A percentile compares a stretch with the other conserved stretches of the same genome.
Conservation (phyloP, 257 asterid genomes). For the Capsicum rhomboideum region DNA sequence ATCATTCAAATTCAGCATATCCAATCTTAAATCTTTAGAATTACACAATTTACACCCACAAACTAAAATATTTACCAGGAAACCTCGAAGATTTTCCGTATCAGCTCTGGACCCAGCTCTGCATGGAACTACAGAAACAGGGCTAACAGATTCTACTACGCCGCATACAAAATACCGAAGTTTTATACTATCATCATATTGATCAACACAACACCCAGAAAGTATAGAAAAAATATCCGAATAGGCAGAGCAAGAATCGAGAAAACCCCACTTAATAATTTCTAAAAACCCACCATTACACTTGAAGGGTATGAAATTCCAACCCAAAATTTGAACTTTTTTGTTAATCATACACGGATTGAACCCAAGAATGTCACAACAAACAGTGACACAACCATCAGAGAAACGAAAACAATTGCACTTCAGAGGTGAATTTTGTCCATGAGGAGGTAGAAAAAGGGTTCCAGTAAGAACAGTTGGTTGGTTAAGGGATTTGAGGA, state of each 20-base stretch:
- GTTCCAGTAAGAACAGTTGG: conserved; percentile 48
- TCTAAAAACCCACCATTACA: conserved; percentile 56
- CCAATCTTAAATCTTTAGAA: conserved; percentile 15
- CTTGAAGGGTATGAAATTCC: conserved; percentile 70
- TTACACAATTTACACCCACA: conserved; percentile 62
- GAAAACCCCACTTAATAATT: conserved; percentile 59
- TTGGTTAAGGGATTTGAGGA: conserved; percentile 47
- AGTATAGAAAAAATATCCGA: conserved; percentile 25
- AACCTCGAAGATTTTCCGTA: conserved; percentile 35
- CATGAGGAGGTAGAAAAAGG: conserved; percentile 40
- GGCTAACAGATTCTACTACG: conserved; percentile 53
- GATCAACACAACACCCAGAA: conserved; percentile 14
- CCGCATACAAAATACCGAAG: conserved; percentile 35
- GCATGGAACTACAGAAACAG: conserved; percentile 54
- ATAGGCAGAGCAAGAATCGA: conserved; percentile 13
- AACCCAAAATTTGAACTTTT: conserved; percentile 38
- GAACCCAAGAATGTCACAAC: conserved; percentile 68
- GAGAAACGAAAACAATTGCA: conserved; percentile 61
- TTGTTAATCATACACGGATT: conserved; percentile 36
- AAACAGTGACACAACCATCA: conserved; percentile 43
- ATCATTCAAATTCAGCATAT: conserved; percentile 18
- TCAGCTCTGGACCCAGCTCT: conserved; percentile 11
- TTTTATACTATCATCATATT: conserved; percentile 12
- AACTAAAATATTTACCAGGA: conserved; percentile 53
- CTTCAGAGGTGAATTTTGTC: not conserved